Evolutionary conservation across 2,329 filamentous ascomycete genomes (phyloP), one percentile per base, ranked within the genome.

Genomic region (Colletotrichum musae): DNA sequence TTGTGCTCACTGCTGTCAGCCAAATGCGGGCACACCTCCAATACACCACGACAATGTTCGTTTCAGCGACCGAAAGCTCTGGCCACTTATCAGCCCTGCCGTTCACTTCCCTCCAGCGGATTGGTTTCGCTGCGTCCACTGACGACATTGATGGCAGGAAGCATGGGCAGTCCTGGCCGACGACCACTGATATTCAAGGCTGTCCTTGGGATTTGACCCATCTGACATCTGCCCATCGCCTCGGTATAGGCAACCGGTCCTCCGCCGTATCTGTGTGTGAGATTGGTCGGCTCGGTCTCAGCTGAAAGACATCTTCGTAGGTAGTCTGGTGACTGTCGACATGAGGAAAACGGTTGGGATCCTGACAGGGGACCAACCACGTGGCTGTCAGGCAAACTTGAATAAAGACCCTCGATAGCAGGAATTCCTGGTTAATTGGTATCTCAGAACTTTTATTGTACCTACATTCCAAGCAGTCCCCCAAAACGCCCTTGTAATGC

Each of bases 391-490:
- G 3, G 51, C 28, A 60, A 41, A 21, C 21, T 57, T 21, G 52
- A 26, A 64, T 24, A 16, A 39, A 18, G 54, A 32, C 50, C 39
- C 54, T 54, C n/a, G 39, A 15, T 52, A 13, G 56, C 45, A 67
- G 52, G 56, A 67, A 57, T 61, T 28, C 41, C 56, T 51, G 26
- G 61, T 67, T 48, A 41, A 58, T 58, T 69, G 67, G 67, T 70
- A 70, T 70, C 67, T 60, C 45, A 66, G 45, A 70, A 36, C 56
- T 67, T 70, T 67, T 61, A 53, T 61, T 70, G 56, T 60, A 61
- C 62, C 45, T 61, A 54, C 56, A 67, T 70, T 70, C 67, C 67
- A 70, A 57, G 47, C 56, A 60, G 21, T 41, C 12, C 50, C 56
- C 66, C 66, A 54, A 53, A 69, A 70, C 67, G 56, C 62, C 67